phyloP scores from a whole-genome alignment of 164 flowering plant genomes.

The Vitis vinifera region ASM3070453v1 NC_081814.1:11998001-11998500 shows the following conservation, averaged over 20 bases:
- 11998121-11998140: not conserved
- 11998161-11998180: slow-evolving; percentile 12
- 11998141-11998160: not conserved
- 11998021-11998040: not conserved
- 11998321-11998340: not conserved
- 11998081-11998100: not conserved
- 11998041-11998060: slow-evolving; percentile 2
- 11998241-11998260: not conserved
- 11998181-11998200: too few species aligned
- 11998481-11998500: too few species aligned
- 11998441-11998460: too few species aligned
- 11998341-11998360: not conserved
- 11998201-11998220: too few species aligned
- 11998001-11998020: not conserved
- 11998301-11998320: not conserved
- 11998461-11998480: too few species aligned
- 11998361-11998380: not conserved
- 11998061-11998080: slow-evolving; percentile 10
- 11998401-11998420: too few species aligned
- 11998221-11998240: too few species aligned
- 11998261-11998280: not conserved
- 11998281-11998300: not conserved
- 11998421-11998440: too few species aligned
- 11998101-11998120: not conserved
- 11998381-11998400: not conserved